These are phyloP conservation scores for Ambrosia artemisiifolia DNA, from an alignment of 129 eudicot species.

Conservation along the genomic window DNA sequence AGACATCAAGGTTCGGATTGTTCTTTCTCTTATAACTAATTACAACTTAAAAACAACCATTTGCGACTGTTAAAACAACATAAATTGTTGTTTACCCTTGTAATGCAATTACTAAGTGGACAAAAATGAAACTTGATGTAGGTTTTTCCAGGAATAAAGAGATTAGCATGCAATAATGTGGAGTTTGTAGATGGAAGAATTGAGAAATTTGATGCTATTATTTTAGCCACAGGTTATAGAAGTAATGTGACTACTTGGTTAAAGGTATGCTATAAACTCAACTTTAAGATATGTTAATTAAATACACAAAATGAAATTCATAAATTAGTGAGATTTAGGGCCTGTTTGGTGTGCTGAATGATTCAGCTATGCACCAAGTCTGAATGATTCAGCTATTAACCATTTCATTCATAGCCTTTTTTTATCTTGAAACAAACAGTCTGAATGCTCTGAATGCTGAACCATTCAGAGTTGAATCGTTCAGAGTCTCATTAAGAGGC, in stretches of 20 bases:
- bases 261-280: conserved; percentile 37
- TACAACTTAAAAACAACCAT: no score
- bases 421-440: no score
- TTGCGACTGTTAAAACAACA: no score
- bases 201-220: conserved; percentile 55
- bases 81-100: not conserved
- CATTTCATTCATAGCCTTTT: no score
- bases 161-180: conserved; percentile 34
- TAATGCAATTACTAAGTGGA: not conserved
- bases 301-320: not conserved
- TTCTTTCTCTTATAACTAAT: not conserved
- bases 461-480: no score
- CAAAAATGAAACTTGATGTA: conserved; percentile 22
- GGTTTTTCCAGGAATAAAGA: conserved; percentile 63
- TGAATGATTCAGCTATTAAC: no score
- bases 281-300: not conserved
- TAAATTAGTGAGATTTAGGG: no score
- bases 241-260: conserved; percentile 67
- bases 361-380: no score
- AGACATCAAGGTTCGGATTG: conserved; percentile 44
- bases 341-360: no score
- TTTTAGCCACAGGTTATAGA: conserved; percentile 64
- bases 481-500: no score
- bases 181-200: conserved; percentile 61
- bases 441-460: no score